Evolutionary conservation across 495 filamentous ascomycete genomes (phyloP), one percentile per base, ranked within the genome.

Genomic region (Podospora comata): DNA sequence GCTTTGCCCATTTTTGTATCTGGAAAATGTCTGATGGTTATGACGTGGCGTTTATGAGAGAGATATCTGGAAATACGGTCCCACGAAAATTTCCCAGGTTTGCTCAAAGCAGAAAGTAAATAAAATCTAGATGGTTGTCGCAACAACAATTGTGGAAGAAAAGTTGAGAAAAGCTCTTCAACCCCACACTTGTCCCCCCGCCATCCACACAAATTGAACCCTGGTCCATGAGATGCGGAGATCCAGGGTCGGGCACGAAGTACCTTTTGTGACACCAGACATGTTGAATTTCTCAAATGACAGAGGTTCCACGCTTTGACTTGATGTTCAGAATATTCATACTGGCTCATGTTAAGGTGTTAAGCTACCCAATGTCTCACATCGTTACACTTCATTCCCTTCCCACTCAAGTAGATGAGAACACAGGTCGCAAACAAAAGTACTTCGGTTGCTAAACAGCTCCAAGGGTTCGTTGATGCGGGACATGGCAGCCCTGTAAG

Each of bases 1-100:
- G 78, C 76, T 70, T 85, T 85, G 23, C 70, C 81, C 82, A 83
- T 84, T 53, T 15, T 65, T 53, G 7, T 1, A 44, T 2, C 27
- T 58, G 23, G 23, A 23, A 7, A 9, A 16, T 62, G 5, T 58
- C 18, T 20, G 55, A 18, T 19, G 19, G 55, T 4, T 58, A 48
- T 48, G 2, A 13, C 13, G 39, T 18, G 39, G 2, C 13, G 39
- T 48, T 11, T 48, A 11, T 48, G 7, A 16, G 39, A 16, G 39
- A 48, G 18, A 16, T 48, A 3, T 3, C 39, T 48, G 39, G 9
- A 48, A 9, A 48, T 48, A 32, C 2, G 6, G 39, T 16, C 39
- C 9, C 13, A 11, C 11, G 9, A 48, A 48, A 2, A 48, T 48
- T 48, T 48, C 39, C 3, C 9, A 48, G 15, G 13, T 48, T 16